phyloP scores from a whole-genome alignment of 306 rosid genomes.

The Vigna mungo region DNA sequence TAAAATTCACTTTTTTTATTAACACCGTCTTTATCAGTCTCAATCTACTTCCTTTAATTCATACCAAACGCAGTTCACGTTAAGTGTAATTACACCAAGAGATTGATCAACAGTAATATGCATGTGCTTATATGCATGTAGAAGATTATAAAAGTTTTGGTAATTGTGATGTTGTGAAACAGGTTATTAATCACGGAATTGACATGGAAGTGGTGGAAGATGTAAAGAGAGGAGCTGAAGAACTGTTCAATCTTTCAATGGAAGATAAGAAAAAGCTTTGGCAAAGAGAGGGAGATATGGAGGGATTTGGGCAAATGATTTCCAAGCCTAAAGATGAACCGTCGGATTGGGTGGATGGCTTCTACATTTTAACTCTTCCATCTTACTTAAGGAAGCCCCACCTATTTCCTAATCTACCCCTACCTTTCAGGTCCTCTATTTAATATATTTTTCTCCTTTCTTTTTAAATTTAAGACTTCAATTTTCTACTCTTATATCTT shows the following conservation, averaged over 20 bases:
- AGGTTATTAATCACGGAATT: slow-evolving; percentile 52
- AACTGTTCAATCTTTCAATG: slow-evolving; percentile 51
- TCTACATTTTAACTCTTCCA: slow-evolving; percentile 46
- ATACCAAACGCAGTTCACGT: too few relatives aligned
- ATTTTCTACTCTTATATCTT: too few relatives aligned
- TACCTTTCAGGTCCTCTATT: slow-evolving; percentile 41
- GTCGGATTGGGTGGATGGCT: slow-evolving; percentile 38
- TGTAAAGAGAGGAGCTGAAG: slow-evolving; percentile 44
- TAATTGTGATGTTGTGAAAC: not conserved
- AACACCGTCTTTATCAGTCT: too few relatives aligned
- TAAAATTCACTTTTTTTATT: too few relatives aligned
- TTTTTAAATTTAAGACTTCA: too few relatives aligned
- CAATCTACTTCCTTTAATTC: too few relatives aligned
- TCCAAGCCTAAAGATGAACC: slow-evolving; percentile 6
- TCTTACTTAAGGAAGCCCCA: slow-evolving; percentile 38
- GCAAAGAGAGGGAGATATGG: slow-evolving; percentile 50
- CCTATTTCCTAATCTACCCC: slow-evolving; percentile 38
- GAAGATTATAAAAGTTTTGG: too few relatives aligned
- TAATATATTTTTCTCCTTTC: not conserved
- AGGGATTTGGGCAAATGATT: slow-evolving; percentile 47
- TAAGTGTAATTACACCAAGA: too few relatives aligned
- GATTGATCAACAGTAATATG: too few relatives aligned
- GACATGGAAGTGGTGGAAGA: slow-evolving; percentile 37
- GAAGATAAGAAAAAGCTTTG: slow-evolving; percentile 51
- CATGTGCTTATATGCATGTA: too few relatives aligned